These are phyloP conservation scores for Colletotrichum tamarilloi DNA, from an alignment of 2,329 filamentous ascomycete species.

Conservation along the genomic window DNA sequence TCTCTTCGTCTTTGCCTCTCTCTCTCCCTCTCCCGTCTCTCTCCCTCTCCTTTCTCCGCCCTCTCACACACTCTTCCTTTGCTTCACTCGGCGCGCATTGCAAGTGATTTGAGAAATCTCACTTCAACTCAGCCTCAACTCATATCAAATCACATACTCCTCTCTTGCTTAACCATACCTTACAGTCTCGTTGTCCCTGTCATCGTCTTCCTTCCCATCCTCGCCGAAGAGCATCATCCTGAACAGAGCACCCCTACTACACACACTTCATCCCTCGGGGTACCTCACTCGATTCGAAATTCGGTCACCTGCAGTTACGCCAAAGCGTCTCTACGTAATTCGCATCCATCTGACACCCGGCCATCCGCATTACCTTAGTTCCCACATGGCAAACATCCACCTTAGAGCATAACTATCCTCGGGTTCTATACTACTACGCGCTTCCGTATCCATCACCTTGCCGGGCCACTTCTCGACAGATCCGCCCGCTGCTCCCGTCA, in stretches of 20 bases:
- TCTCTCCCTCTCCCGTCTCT: neutral
- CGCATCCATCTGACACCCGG: neutral
- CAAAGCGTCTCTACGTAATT: neutral
- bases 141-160: neutral
- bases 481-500: conserved; percentile 3
- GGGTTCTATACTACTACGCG: neutral
- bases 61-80: neutral
- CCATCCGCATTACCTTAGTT: neutral
- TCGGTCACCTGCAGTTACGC: neutral
- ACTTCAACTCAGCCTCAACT: neutral
- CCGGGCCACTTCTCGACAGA: conserved; percentile 1
- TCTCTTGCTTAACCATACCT: neutral
- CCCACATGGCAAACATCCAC: neutral
- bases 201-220: neutral
- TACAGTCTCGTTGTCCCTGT: neutral
- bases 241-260: neutral
- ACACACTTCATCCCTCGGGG: no score
- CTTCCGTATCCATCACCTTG: neutral
- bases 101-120: neutral
- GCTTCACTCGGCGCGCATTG: neutral
- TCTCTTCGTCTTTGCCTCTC: neutral
- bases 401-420: conserved; percentile 6
- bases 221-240: neutral
- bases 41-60: neutral
- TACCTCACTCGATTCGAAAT: neutral